Evolutionary conservation across 495 filamentous ascomycete genomes (phyloP).

Genomic region (Aspergillus indologenus): DNA sequence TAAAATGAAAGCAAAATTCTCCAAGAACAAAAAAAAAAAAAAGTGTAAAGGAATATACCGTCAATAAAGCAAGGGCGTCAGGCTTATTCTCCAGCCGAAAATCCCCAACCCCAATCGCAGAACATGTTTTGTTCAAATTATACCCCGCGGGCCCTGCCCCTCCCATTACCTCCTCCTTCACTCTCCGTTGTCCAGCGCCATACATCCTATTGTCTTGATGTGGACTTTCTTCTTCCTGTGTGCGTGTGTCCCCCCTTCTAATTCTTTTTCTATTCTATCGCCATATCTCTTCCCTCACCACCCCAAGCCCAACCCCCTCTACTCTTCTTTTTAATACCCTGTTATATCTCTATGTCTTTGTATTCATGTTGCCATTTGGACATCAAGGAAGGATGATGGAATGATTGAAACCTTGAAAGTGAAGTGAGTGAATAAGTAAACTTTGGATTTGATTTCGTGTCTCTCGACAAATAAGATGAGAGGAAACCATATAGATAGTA

Average conservation of each 20-base stretch:
- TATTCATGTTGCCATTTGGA: neutral
- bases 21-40: neutral
- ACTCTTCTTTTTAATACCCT: slow-evolving; percentile 6
- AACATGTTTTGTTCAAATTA: no score
- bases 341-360: neutral
- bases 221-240: neutral
- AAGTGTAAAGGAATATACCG: no score
- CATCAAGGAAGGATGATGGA: neutral
- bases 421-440: neutral
- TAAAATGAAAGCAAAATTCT: slow-evolving; percentile 26
- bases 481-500: no score
- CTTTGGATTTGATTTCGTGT: neutral
- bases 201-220: neutral
- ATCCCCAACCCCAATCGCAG: no score
- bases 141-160: neutral
- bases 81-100: no score
- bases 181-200: neutral
- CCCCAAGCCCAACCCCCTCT: no score
- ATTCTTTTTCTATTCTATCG: neutral
- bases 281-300: neutral
- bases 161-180: neutral
- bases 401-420: neutral
- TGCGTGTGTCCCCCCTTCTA: neutral
- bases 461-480: neutral
- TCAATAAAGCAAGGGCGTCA: neutral